Conservation (phyloP, 164 flowering plant genomes). For the Paratinospora sagittata region DNA sequence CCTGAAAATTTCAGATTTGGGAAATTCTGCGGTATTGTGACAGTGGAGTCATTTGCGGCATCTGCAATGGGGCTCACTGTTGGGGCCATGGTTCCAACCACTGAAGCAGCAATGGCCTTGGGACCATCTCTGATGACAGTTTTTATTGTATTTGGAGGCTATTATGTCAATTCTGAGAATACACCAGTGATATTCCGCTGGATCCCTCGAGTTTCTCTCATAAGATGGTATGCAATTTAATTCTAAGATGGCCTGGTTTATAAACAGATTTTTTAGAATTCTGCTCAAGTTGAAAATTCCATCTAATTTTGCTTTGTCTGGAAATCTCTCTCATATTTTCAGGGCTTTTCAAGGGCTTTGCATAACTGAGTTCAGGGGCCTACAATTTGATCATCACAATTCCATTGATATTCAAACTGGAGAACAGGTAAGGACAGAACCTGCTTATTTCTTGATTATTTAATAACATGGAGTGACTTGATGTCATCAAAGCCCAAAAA, state of each 20-base stretch:
- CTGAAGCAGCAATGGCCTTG: conserved; percentile 96
- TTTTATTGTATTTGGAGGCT: conserved; percentile 97
- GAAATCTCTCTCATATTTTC: conserved; percentile 8
- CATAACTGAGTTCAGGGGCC: conserved; percentile 85
- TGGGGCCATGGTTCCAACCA: conserved; percentile 93
- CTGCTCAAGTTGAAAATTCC: neutral
- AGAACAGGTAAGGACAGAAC: conserved; percentile 62
- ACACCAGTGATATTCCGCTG: conserved; percentile 90
- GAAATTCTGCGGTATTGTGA: conserved; percentile 85
- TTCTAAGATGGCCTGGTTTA: neutral
- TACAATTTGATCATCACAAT: conserved; percentile 74
- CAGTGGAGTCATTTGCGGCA: conserved; percentile 91
- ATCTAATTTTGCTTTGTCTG: neutral
- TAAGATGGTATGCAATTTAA: conserved; percentile 61
- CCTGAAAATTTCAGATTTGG: conserved; percentile 56
- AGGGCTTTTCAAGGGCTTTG: conserved; percentile 99
- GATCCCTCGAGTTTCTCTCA: conserved; percentile 90
- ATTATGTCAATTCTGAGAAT: conserved; percentile 82
- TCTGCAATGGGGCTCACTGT: conserved; percentile 99
- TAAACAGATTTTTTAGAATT: neutral
- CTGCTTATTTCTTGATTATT: neutral
- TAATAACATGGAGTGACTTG: neutral
- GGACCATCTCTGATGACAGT: conserved; percentile 99
- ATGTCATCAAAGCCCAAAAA: too few relatives aligned
- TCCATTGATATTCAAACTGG: conserved; percentile 80